These are phyloP conservation scores for Penicillium sp. DNA, from an alignment of 2,329 filamentous ascomycete genomes.

Conservation along the genomic window DNA sequence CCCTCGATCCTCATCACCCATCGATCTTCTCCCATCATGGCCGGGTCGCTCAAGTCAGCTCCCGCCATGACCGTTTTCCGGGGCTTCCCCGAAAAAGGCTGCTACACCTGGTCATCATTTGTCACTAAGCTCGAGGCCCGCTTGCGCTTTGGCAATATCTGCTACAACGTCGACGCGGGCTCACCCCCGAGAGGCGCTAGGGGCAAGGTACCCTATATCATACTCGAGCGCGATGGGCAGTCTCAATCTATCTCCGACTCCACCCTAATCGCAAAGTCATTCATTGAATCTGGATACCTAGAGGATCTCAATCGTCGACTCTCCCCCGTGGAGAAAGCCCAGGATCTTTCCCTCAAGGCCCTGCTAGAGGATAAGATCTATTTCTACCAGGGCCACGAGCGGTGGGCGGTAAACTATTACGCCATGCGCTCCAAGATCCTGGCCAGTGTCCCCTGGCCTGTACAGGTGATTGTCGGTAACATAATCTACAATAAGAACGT, in stretches of 20 bases:
- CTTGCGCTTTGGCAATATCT: neutral
- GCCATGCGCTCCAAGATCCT: neutral
- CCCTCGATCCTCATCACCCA: neutral
- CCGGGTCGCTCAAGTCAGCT: neutral
- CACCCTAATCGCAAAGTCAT: neutral
- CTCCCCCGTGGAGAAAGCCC: neutral
- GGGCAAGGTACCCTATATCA: neutral
- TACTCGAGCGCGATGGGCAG: neutral
- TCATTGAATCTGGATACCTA: neutral
- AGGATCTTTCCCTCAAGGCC: neutral
- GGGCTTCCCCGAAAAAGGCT: neutral
- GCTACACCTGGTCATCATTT: neutral
- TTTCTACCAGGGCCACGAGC: neutral
- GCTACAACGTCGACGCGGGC: neutral
- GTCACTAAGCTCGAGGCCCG: neutral
- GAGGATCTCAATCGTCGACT: neutral
- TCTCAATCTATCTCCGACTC: neutral
- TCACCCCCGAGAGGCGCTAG: neutral
- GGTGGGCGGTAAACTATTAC: neutral
- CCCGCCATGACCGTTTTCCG: neutral
- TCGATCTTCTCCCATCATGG: neutral
- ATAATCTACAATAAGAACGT: neutral
- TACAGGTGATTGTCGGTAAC: neutral
- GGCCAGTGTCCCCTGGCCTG: neutral
- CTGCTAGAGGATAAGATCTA: neutral